Evolutionary conservation across 202 grass and related monocot genomes (phyloP).

Genomic region (Setaria viridis): DNA sequence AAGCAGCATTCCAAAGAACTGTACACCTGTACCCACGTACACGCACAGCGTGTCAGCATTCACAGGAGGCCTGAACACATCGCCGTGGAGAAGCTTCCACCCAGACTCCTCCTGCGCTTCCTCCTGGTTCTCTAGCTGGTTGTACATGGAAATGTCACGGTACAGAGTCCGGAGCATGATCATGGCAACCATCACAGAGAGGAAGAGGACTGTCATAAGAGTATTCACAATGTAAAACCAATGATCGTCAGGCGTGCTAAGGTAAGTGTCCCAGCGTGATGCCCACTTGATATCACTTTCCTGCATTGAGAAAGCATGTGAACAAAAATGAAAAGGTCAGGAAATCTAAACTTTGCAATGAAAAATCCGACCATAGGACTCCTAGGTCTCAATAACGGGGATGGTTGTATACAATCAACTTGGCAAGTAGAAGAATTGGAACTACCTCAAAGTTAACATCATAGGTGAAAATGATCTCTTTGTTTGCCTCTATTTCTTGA

Average conservation of each 20-base stretch:
- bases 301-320: constrained; percentile 33
- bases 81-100: constrained; percentile 92
- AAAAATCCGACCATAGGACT: no score
- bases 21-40: constrained; percentile 76
- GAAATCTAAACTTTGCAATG: no score
- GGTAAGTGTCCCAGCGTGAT: constrained; percentile 86
- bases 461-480: constrained; percentile 72
- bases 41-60: constrained; percentile 72
- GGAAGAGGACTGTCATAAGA: constrained; percentile 80
- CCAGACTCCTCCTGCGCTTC: constrained; percentile 91
- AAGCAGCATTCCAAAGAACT: constrained; percentile 83
- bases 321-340: not conserved
- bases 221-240: constrained; percentile 88
- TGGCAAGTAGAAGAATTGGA: not conserved
- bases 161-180: constrained; percentile 89
- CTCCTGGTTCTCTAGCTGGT: constrained; percentile 84
- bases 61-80: constrained; percentile 78
- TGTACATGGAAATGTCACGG: constrained; percentile 84
- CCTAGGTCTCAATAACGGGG: not conserved
- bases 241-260: constrained; percentile 65
- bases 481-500: constrained; percentile 67
- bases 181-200: constrained; percentile 86
- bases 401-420: not conserved
- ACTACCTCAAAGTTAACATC: constrained; percentile 72
- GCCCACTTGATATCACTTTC: constrained; percentile 85